phyloP scores from a whole-genome alignment of 768 basidiomycete genomes.

The Boletus sp. region DNA sequence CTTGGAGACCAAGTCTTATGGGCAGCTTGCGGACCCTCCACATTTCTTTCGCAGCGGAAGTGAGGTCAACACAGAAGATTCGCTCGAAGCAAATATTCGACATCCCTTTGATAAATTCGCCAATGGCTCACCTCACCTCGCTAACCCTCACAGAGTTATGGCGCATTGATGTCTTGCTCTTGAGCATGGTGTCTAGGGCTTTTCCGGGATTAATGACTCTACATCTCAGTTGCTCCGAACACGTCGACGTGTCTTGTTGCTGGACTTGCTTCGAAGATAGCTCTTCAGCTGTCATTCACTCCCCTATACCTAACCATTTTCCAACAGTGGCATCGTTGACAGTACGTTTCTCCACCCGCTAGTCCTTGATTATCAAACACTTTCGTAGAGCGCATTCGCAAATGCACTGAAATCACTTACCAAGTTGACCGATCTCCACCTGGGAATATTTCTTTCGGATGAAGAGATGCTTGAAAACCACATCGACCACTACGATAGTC shows the following conservation, averaged over 20 bases:
- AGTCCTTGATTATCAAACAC: constrained; percentile 1
- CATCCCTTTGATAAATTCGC: constrained; percentile 23
- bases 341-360: constrained; percentile 39
- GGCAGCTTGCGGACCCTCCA: constrained; percentile 37
- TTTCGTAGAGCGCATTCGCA: constrained; percentile 40
- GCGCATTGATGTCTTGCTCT: constrained; percentile 48
- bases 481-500: constrained; percentile 29
- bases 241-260: constrained; percentile 57
- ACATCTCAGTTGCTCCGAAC: constrained; percentile 56
- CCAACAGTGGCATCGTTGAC: constrained; percentile 41
- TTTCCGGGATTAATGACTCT: constrained; percentile 49
- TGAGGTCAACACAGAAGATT: constrained; percentile 42
- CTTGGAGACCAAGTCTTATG: constrained; percentile 31
- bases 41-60: constrained; percentile 43
- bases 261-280: constrained; percentile 65
- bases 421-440: constrained; percentile 47
- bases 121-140: constrained; percentile 38
- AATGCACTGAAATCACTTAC: constrained; percentile 44
- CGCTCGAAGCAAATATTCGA: constrained; percentile 34
- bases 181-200: constrained; percentile 42
- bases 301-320: constrained; percentile 57
- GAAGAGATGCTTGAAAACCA: constrained; percentile 48
- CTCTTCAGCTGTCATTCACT: constrained; percentile 50
- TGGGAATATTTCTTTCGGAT: constrained; percentile 64
- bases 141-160: constrained; percentile 55